These are phyloP conservation scores for Termitomyces sp. DNA, from an alignment of 768 basidiomycete genomes.

Conservation along the genomic window DNA sequence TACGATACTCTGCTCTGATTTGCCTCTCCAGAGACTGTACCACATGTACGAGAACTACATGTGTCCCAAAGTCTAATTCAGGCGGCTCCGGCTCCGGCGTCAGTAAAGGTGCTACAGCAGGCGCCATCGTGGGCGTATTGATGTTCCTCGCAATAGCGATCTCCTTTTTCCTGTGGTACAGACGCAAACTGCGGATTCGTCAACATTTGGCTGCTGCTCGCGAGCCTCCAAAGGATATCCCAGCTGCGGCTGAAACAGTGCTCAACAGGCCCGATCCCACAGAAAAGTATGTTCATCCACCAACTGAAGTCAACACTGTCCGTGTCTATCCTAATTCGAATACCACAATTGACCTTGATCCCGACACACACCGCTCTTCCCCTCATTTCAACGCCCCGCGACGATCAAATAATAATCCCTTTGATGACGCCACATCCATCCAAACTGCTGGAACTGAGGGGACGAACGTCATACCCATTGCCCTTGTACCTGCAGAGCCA, in stretches of 20 bases:
- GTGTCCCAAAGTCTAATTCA: conserved; percentile 29
- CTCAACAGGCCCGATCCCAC: conserved; percentile 79
- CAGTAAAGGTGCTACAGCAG: conserved; percentile 68
- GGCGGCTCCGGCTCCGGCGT: conserved; percentile 25
- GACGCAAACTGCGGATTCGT: conserved; percentile 45
- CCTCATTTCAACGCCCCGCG: conserved; percentile 22
- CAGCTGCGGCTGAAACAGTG: conserved; percentile 71
- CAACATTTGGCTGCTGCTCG: conserved; percentile 23
- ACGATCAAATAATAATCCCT: conserved; percentile 55
- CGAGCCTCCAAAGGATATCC: conserved; percentile 52
- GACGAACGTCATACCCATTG: conserved; percentile 85
- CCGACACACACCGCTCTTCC: conserved; percentile 34
- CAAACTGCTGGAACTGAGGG: conserved; percentile 77
- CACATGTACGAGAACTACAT: conserved; percentile 47
- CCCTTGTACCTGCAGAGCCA: conserved; percentile 62
- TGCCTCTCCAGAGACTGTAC: conserved; percentile 45
- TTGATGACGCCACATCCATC: conserved; percentile 73
- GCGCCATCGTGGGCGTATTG: conserved; percentile 62
- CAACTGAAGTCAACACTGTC: conserved; percentile 33
- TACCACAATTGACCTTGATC: conserved; percentile 57
- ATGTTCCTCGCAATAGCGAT: conserved; percentile 50
- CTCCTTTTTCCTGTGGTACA: conserved; percentile 56
- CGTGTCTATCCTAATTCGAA: conserved; percentile 43
- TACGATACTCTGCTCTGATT: conserved; percentile 2
- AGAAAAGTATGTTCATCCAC: conserved; percentile 44